Conservation (phyloP, 805 yeast genomes). For the Danielia oregonensis region DNA sequence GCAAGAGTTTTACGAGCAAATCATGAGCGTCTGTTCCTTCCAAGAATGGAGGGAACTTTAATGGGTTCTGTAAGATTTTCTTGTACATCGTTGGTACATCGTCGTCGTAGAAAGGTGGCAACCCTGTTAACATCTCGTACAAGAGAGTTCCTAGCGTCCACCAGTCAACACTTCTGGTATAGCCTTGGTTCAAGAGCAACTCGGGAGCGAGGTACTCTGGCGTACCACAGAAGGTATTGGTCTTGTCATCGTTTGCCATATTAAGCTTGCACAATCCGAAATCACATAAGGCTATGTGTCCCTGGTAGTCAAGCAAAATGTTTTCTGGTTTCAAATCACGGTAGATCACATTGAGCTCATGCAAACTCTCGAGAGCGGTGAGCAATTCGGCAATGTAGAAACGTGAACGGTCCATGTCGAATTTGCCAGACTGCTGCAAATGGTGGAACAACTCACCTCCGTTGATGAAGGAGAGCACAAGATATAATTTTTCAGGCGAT, state of each 20-base stretch:
- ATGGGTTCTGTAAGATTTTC: slow-evolving; percentile 85
- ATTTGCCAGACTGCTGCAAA: slow-evolving; percentile 84
- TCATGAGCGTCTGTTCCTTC: slow-evolving; percentile 80
- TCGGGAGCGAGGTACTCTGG: slow-evolving; percentile 98
- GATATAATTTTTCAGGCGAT: slow-evolving; percentile 89
- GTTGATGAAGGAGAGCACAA: slow-evolving; percentile 88
- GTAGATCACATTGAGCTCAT: slow-evolving; percentile 87
- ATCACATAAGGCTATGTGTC: slow-evolving; percentile 96
- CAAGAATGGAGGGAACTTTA: slow-evolving; percentile 83
- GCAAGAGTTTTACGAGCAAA: slow-evolving; percentile 65
- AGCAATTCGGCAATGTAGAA: slow-evolving; percentile 93
- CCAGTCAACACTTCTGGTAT: slow-evolving; percentile 95
- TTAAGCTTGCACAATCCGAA: slow-evolving; percentile 94
- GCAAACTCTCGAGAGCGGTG: slow-evolving; percentile 89
- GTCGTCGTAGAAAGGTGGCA: slow-evolving; percentile 97
- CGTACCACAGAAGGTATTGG: slow-evolving; percentile 95
- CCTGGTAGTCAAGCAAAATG: slow-evolving; percentile 89
- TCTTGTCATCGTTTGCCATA: slow-evolving; percentile 85
- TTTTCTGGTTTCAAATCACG: slow-evolving; percentile 96
- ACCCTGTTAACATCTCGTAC: slow-evolving; percentile 94
- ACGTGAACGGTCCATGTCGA: slow-evolving; percentile 83
- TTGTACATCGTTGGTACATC: slow-evolving; percentile 91
- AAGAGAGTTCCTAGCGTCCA: slow-evolving; percentile 95
- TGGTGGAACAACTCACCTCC: slow-evolving; percentile 97
- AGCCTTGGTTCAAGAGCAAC: slow-evolving; percentile 84